Conservation (phyloP, 371 early-diverging fungal genomes). For the Amoeboaphelidium protococcarum region DNA sequence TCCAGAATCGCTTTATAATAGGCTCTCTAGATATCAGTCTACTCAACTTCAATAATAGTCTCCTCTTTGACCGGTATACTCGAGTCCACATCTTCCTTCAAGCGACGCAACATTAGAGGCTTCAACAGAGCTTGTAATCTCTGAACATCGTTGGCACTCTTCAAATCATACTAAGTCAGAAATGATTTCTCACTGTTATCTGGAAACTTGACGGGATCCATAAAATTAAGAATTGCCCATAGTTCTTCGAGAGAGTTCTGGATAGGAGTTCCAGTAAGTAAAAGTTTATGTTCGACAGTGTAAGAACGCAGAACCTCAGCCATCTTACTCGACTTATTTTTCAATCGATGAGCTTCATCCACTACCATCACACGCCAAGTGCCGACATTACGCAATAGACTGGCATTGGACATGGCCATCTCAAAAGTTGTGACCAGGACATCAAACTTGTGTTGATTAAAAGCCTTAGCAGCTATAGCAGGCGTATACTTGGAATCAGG, state of each 20-base stretch:
- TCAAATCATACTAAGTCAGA: slow-evolving; percentile 43
- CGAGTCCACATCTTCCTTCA: slow-evolving; percentile 66
- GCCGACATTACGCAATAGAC: slow-evolving; percentile 1
- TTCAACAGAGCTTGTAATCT: slow-evolving; percentile 33
- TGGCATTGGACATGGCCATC: slow-evolving; percentile 29
- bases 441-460: slow-evolving; percentile 40
- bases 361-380: slow-evolving; percentile 60
- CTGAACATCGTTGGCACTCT: slow-evolving; percentile 47
- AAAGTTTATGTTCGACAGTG: slow-evolving; percentile 37
- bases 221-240: slow-evolving; percentile 70
- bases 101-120: slow-evolving; percentile 42
- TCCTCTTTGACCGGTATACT: slow-evolving; percentile 63
- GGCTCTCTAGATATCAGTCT: slow-evolving; percentile 12
- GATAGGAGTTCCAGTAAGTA: slow-evolving; percentile 74
- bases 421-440: slow-evolving; percentile 63
- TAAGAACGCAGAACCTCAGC: slow-evolving; percentile 32
- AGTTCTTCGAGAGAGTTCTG: slow-evolving; percentile 81
- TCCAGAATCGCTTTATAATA: slow-evolving; percentile 77
- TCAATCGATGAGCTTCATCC: slow-evolving; percentile 90
- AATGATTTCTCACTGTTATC: slow-evolving; percentile 28
- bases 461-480: slow-evolving; percentile 1
- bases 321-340: slow-evolving; percentile 50
- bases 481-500: not conserved
- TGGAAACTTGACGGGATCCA: slow-evolving; percentile 50
- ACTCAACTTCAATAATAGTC: slow-evolving; percentile 49